Evolutionary conservation across 139 green algal species (phyloP), one percentile per base, ranked within the genome.

Genomic region (Chlamydomonas sphaeroides): DNA sequence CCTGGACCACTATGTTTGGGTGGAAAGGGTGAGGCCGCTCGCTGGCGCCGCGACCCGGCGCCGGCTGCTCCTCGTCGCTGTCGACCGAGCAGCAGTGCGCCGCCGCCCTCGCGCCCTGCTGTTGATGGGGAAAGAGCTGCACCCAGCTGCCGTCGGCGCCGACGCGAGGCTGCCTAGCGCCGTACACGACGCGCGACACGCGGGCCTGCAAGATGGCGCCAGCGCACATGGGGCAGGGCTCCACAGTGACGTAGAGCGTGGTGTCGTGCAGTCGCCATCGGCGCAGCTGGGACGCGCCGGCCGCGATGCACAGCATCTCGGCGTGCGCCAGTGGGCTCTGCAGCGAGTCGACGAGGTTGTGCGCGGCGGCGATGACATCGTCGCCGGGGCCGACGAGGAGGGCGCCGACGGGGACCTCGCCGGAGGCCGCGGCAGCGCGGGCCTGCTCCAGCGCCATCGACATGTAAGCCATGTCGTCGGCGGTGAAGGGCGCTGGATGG

Each of bases 151-250:
- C 96, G 75, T 98, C 93, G 7, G 92, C 90, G 51, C 97, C 97
- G 21, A 98, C 65, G 23, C 93, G 81, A 21, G 88, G 78, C 84
- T 97, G 98, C 45, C 65, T 82, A 0, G 96, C 94, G 25, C 95
- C 96, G 81, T 97, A 99, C 33, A 98, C 96, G 0, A 99, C 39
- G 0, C 86, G 84, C 10, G 84, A 85, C 7, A 99, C 49, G 3
- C 97, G 90, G 0, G 93, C 84, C 70, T 97, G 92, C 57, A 99
- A 83, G 25, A 98, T 71, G 0, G 94, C 97, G 0, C 97, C 97
- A 23, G 95, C 97, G 72, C 97, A 99, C 97, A 99, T 99, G 30
- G 94, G 87, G 68, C 97, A 99, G 0, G 97, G 97, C 91, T 99
- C 97, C 51, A 98, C 70, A 0, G 95, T 99, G 10, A 96, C 92